Evolutionary conservation across 805 yeast species (phyloP), one percentile per base, ranked within the genome.

Genomic region (Yarrowia sp.): DNA sequence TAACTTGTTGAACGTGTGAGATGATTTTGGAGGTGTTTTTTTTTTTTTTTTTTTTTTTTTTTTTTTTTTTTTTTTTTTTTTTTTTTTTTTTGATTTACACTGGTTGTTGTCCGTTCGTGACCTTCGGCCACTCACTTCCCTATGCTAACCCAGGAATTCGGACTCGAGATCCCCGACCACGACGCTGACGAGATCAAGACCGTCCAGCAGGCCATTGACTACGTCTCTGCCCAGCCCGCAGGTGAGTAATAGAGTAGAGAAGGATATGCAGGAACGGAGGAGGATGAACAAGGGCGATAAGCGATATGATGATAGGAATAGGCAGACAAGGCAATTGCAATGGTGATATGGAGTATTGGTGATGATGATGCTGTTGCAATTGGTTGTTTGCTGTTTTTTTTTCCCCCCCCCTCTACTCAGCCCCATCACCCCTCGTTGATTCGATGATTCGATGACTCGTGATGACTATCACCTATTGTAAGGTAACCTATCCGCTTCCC

Each of bases 171-270:
- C 43, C 73, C 70, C 63, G 77, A 77, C 79, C 87, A 89, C 76
- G 90, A 90, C 71, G 95, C 97, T 65, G 98, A 93, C 76, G 92
- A 89, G 75, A 87, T 95, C 77, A 91, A 89, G 81, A 90, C 96
- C 65, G 95, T 95, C 69, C 92, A 90, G 71, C 96, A 92, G 80
- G 96, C 97, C 67, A 84, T 92, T 68, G 91, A 92, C 73, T 90
- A 90, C 80, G 89, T 93, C 71, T 81, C 84, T 68, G 83, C 86
- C 71, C 81, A 78, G 73, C 73, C 77, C 57, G 80, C 79, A 67
- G 81, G 79, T 70, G 74, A 69, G 74, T 77, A 69, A 14, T 5
- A 33, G 8, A 17, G 32, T 3, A 9, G 32, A 38, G 3, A n/a
- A 38, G 8, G 17, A 38, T 11, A 38, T 35, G 38, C 38, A 11